Conservation (phyloP, 176 grass and related monocot genomes). For the Guadua angustifolia region DNA sequence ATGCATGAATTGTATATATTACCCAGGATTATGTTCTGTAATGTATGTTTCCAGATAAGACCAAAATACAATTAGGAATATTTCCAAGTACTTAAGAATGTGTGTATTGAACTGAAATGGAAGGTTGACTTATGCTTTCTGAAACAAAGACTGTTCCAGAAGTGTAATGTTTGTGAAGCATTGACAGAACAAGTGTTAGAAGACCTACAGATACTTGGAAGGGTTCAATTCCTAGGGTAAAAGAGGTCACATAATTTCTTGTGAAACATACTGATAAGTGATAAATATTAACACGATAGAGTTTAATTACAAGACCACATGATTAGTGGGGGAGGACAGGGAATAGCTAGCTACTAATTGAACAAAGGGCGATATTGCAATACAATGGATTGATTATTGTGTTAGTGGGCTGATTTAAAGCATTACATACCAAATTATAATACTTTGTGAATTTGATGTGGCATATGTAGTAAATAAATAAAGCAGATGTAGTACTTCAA, state of each 20-base stretch:
- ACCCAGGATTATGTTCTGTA: background rate
- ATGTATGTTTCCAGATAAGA: background rate
- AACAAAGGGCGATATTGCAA: background rate
- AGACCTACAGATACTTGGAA: background rate
- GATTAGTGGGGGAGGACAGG: background rate
- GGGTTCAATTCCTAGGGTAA: background rate
- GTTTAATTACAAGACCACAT: background rate
- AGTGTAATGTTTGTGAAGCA: background rate
- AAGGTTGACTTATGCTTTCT: background rate
- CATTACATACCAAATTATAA: background rate
- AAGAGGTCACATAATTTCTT: background rate
- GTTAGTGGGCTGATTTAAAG: background rate
- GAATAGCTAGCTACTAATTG: background rate
- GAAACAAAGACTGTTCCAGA: background rate
- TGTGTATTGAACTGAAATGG: background rate
- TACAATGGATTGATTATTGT: background rate
- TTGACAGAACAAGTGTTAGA: background rate
- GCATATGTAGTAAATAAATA: background rate
- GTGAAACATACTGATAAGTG: background rate
- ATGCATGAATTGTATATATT: conserved; percentile 17
- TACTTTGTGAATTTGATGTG: background rate
- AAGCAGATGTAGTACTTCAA: background rate
- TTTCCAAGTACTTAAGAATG: background rate
- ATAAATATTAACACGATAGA: background rate
- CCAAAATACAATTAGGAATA: background rate